These are phyloP conservation scores for Larix kaempferi DNA, from an alignment of 75 land plant genomes.

Conservation along the genomic window DNA sequence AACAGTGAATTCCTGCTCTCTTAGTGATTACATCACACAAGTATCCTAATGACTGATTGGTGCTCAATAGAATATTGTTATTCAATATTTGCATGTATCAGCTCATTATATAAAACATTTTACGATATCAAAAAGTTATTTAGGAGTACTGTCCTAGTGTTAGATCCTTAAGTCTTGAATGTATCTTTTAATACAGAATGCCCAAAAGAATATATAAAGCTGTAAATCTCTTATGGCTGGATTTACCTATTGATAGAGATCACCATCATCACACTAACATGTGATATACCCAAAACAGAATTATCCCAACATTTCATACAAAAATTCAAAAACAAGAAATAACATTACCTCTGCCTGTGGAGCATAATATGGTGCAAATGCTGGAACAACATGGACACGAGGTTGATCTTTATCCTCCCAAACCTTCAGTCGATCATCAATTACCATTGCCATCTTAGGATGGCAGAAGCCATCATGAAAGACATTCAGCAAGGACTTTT, in stretches of 20 bases:
- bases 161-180: too few species aligned
- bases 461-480: constrained; percentile 42
- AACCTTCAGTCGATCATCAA: constrained; percentile 47
- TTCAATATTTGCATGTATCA: neutral
- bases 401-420: constrained; percentile 55
- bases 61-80: too few species aligned
- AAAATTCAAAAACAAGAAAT: neutral
- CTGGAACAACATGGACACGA: constrained; percentile 55
- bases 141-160: neutral
- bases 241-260: too few species aligned
- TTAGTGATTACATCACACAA: too few species aligned
- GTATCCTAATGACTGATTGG: too few species aligned
- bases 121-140: neutral
- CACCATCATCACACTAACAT: neutral
- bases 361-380: constrained; percentile 50
- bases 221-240: neutral
- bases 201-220: neutral
- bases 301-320: neutral
- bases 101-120: neutral
- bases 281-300: neutral
- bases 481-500: constrained; percentile 42
- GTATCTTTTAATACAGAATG: neutral
- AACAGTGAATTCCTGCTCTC: too few species aligned
- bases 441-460: constrained; percentile 61
- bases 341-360: constrained; percentile 51